These are phyloP conservation scores for Solanum gracilifrons DNA, from an alignment of 257 asterid species.

Conservation along the genomic window DNA sequence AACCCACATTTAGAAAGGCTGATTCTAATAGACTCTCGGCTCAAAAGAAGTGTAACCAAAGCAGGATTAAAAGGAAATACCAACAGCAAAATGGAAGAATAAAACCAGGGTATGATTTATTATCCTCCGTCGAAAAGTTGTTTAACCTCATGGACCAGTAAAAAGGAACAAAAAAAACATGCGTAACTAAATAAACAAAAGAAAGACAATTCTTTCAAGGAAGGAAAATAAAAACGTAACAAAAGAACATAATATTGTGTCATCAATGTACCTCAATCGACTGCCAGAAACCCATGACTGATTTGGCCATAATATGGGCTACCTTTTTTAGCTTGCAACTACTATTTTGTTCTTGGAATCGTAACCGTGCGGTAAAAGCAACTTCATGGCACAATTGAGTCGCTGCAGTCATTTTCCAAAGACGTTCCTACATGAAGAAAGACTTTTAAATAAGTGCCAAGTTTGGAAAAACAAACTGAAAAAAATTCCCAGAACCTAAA, in stretches of 20 bases:
- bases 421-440: conserved; percentile 57
- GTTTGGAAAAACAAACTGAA: conserved; percentile 2
- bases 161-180: background rate
- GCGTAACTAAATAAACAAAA: background rate
- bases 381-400: conserved; percentile 47
- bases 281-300: conserved; percentile 81
- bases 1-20: background rate
- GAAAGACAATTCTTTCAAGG: background rate
- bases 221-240: background rate
- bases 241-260: background rate
- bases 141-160: background rate
- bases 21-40: background rate
- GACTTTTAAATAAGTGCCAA: conserved; percentile 1
- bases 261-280: conserved; percentile 44
- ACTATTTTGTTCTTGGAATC: conserved; percentile 29
- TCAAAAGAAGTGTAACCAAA: background rate
- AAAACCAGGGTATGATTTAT: background rate
- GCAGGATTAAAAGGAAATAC: background rate
- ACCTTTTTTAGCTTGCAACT: conserved; percentile 45
- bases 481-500: background rate
- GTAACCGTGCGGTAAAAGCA: conserved; percentile 38
- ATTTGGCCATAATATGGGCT: conserved; percentile 58
- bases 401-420: conserved; percentile 77
- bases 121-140: background rate
- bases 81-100: background rate